These are phyloP conservation scores for Tetratostichococcus sp. DNA, from an alignment of 139 green algal species.

Conservation along the genomic window DNA sequence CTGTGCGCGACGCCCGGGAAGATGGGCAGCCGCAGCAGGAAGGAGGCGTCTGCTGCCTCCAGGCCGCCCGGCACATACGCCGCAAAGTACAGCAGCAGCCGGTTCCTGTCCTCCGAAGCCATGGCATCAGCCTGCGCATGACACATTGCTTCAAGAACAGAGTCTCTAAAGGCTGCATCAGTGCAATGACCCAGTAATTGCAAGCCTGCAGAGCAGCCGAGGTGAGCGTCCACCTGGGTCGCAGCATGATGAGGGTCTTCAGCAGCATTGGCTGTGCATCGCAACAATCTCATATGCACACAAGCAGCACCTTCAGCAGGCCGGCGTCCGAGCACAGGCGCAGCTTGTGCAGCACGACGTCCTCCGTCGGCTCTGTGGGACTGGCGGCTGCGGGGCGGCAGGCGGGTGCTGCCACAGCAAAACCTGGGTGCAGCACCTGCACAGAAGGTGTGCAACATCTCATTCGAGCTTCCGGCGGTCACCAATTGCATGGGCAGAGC, in stretches of 20 bases:
- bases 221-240: too few relatives aligned
- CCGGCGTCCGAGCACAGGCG: conserved; percentile 18
- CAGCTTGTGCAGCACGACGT: conserved; percentile 24
- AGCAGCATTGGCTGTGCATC: too few relatives aligned
- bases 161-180: too few relatives aligned
- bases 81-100: conserved; percentile 28
- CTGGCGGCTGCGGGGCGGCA: neutral
- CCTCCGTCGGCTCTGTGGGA: neutral
- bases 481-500: too few relatives aligned
- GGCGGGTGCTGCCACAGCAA: neutral
- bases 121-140: neutral
- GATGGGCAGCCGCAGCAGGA: conserved; percentile 35
- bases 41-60: conserved; percentile 9
- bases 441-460: neutral
- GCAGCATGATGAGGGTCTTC: too few relatives aligned
- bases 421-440: conserved; percentile 4
- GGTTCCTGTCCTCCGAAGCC: neutral
- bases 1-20: conserved; percentile 19
- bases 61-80: conserved; percentile 18
- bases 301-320: neutral
- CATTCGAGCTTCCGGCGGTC: too few relatives aligned
- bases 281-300: too few relatives aligned
- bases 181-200: too few relatives aligned
- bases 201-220: too few relatives aligned
- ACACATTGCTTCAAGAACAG: too few relatives aligned